phyloP scores from a whole-genome alignment of 768 basidiomycete species.

The Suillus subaureus region DNA sequence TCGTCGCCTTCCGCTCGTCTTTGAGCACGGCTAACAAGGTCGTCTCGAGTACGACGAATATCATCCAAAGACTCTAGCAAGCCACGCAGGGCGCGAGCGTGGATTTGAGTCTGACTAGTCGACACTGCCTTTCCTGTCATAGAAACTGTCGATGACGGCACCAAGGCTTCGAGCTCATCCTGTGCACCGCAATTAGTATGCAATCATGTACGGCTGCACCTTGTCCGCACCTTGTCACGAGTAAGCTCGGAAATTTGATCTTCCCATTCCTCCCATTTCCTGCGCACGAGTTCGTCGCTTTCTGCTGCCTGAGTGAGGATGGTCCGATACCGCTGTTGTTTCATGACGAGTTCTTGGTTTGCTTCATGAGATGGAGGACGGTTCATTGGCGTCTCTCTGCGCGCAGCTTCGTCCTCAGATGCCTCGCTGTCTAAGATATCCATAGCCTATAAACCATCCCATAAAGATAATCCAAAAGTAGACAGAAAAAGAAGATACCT shows the following conservation, averaged over 20 bases:
- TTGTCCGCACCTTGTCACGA: slow-evolving; percentile 53
- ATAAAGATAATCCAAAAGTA: slow-evolving; percentile 4
- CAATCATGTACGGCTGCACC: too few species aligned
- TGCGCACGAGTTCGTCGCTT: slow-evolving; percentile 75
- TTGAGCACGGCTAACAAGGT: slow-evolving; percentile 66
- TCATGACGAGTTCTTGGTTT: slow-evolving; percentile 70
- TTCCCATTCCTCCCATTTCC: slow-evolving; percentile 92
- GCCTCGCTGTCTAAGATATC: slow-evolving; percentile 91
- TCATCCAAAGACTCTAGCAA: slow-evolving; percentile 83
- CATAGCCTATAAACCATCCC: slow-evolving; percentile 59
- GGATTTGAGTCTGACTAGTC: slow-evolving; percentile 54
- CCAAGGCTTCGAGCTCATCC: slow-evolving; percentile 64
- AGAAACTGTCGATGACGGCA: slow-evolving; percentile 65
- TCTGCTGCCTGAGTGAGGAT: slow-evolving; percentile 71
- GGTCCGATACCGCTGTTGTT: slow-evolving; percentile 69
- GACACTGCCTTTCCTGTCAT: slow-evolving; percentile 33
- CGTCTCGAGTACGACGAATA: slow-evolving; percentile 57
- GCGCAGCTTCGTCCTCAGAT: slow-evolving; percentile 76
- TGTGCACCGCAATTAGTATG: slow-evolving; percentile 30
- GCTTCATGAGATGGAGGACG: slow-evolving; percentile 78
- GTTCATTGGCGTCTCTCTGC: slow-evolving; percentile 48
- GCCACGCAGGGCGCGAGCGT: slow-evolving; percentile 70
- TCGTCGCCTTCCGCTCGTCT: slow-evolving; percentile 69
- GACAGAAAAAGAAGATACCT: slow-evolving; percentile 50
- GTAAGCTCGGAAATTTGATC: slow-evolving; percentile 68